These are phyloP conservation scores for Sphaerosporella brunnea DNA, from an alignment of 495 filamentous ascomycete genomes.

Conservation along the genomic window DNA sequence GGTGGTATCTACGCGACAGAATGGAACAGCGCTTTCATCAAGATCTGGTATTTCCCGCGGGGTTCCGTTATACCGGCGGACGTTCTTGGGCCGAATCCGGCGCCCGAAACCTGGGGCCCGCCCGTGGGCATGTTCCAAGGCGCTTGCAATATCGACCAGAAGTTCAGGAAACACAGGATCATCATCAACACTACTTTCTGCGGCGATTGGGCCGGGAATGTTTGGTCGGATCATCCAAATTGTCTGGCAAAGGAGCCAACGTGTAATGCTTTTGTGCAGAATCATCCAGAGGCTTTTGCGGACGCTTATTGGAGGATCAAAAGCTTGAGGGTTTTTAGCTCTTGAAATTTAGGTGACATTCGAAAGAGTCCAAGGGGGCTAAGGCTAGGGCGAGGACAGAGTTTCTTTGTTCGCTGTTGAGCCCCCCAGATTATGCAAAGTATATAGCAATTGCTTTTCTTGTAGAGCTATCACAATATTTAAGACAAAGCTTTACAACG, in stretches of 20 bases:
- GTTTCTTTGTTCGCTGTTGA: too few relatives aligned
- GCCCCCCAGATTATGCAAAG: too few relatives aligned
- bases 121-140: slow-evolving; percentile 49
- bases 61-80: slow-evolving; percentile 36
- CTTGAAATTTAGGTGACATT: too few relatives aligned
- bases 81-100: slow-evolving; percentile 39
- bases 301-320: slow-evolving; percentile 59
- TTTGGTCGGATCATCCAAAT: slow-evolving; percentile 28
- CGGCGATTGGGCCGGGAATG: slow-evolving; percentile 69
- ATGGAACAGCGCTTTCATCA: slow-evolving; percentile 48
- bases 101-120: slow-evolving; percentile 44
- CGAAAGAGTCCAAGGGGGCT: too few relatives aligned
- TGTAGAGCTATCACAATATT: too few relatives aligned
- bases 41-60: slow-evolving; percentile 64
- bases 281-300: slow-evolving; percentile 40
- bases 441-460: too few relatives aligned
- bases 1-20: slow-evolving; percentile 68
- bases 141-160: slow-evolving; percentile 43
- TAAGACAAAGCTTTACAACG: too few relatives aligned
- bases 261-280: slow-evolving; percentile 47
- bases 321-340: slow-evolving; percentile 26
- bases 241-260: neutral
- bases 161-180: slow-evolving; percentile 56
- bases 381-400: too few relatives aligned
- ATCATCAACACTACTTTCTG: slow-evolving; percentile 76